Percentiles rank a stretch among this genome's conserved stretches.
Conservation (phyloP, 2,329 filamentous ascomycete species). For the Clonostachys rhizophaga region DNA sequence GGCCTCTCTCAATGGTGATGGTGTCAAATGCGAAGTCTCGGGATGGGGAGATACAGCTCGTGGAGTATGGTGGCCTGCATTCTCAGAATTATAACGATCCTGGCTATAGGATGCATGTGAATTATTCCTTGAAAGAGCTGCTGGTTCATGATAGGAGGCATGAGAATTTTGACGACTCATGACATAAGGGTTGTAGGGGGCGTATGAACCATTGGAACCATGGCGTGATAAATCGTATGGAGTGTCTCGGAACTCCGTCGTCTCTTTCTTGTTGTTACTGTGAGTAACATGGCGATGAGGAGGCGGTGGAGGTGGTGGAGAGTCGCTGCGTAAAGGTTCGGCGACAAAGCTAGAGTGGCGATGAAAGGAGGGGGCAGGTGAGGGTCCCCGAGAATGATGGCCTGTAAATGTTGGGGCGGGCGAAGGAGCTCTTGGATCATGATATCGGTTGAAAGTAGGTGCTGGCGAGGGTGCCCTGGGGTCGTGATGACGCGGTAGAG, state of each 20-base stretch:
- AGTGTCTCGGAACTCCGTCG: slow-evolving; percentile 3
- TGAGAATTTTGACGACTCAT: slow-evolving; percentile 27
- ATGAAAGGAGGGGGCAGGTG: slow-evolving; percentile 25
- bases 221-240: slow-evolving; percentile 13
- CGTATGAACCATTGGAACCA: slow-evolving; percentile 29
- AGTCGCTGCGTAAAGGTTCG: slow-evolving; percentile 36
- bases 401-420: slow-evolving; percentile 9
- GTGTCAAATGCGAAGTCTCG: slow-evolving; percentile 62
- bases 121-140: slow-evolving; percentile 25
- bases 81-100: slow-evolving; percentile 11
- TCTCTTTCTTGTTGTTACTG: slow-evolving; percentile 3
- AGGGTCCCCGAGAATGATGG: slow-evolving; percentile 17
- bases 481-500: slow-evolving; percentile 7
- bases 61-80: slow-evolving; percentile 26
- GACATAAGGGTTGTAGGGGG: slow-evolving; percentile 15
- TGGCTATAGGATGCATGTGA: slow-evolving; percentile 29
- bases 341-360: slow-evolving; percentile 13
- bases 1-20: slow-evolving; percentile 85
- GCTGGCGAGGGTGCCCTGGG: slow-evolving; percentile 25
- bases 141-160: slow-evolving; percentile 20
- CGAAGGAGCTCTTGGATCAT: slow-evolving; percentile 4
- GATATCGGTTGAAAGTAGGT: slow-evolving; percentile 15
- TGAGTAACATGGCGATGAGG: slow-evolving; percentile 67
- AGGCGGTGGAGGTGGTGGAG: slow-evolving; percentile 76
- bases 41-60: slow-evolving; percentile 64